Conservation (phyloP, 2,329 filamentous ascomycete species). For the Botrytis paeoniae region DNA sequence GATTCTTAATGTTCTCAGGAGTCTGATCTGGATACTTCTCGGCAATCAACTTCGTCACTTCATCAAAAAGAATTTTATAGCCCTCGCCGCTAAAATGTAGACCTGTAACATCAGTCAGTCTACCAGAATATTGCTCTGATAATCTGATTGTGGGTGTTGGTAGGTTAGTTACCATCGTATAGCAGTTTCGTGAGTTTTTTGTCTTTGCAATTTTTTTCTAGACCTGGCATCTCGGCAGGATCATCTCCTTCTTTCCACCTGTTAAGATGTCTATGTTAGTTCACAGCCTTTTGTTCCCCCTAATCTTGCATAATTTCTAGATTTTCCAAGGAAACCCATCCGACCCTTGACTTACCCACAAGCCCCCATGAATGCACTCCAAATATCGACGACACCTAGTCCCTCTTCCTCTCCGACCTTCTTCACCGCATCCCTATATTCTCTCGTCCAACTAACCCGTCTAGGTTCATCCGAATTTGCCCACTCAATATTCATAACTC, state of each 20-base stretch:
- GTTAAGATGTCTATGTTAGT: background rate
- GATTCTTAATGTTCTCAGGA: background rate
- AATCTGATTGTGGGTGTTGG: background rate
- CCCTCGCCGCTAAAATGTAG: conserved; percentile 16
- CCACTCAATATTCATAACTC: conserved; percentile 37
- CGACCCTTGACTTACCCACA: conserved; percentile 3
- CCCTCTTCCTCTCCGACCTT: conserved; percentile 47
- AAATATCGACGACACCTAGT: conserved; percentile 72
- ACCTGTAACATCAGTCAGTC: background rate
- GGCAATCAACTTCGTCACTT: conserved; percentile 4
- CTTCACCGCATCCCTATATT: conserved; percentile 59
- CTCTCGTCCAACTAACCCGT: conserved; percentile 48
- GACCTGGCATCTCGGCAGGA: background rate
- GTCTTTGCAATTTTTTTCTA: background rate
- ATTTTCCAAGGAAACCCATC: background rate
- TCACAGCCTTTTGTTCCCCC: background rate
- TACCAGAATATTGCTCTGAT: background rate
- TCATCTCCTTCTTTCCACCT: conserved; percentile 15
- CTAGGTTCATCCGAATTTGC: conserved; percentile 41
- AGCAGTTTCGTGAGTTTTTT: background rate
- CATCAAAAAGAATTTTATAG: conserved; percentile 14
- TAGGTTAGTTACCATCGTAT: background rate
- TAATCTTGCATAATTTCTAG: no score
- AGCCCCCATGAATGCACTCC: conserved; percentile 69
- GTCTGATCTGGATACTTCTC: conserved; percentile 6